A percentile compares a stretch with the other conserved stretches of the same genome.
phyloP scores from a whole-genome alignment of 2,329 filamentous ascomycete species.

The Corynespora cassiicola region DNA sequence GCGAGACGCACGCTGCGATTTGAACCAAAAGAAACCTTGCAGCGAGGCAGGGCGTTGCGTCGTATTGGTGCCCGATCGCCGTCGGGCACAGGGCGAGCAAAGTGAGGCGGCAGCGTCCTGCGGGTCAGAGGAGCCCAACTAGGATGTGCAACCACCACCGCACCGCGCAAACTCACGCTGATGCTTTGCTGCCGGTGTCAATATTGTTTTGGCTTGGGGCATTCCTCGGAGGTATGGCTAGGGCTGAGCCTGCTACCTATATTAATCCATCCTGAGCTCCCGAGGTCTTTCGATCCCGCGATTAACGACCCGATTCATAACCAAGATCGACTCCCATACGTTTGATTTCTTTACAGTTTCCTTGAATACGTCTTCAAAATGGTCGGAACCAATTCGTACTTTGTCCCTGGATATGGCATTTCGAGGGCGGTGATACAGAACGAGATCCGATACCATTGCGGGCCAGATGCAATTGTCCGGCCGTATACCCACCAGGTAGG shows the following conservation, averaged over 20 bases:
- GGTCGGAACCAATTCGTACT: conserved; percentile 46
- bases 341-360: too few species aligned
- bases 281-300: too few species aligned
- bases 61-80: too few species aligned
- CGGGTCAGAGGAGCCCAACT: neutral
- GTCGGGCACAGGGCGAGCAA: too few species aligned
- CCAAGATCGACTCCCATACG: too few species aligned
- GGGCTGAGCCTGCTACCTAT: neutral
- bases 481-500: conserved; percentile 51
- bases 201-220: conserved; percentile 1
- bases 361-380: conserved; percentile 21
- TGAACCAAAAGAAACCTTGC: too few species aligned
- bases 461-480: conserved; percentile 50
- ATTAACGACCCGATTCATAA: too few species aligned
- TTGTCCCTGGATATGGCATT: conserved; percentile 51
- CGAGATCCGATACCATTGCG: conserved; percentile 51
- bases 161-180: neutral
- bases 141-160: neutral
- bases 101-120: neutral
- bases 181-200: neutral
- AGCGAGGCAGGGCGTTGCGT: too few species aligned
- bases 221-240: neutral
- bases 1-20: too few species aligned
- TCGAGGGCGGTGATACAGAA: conserved; percentile 52
- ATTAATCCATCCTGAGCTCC: too few species aligned